Evolutionary conservation across 75 land plant species (phyloP), one percentile per base, ranked within the genome.

Genomic region (Pinus albicaulis): DNA sequence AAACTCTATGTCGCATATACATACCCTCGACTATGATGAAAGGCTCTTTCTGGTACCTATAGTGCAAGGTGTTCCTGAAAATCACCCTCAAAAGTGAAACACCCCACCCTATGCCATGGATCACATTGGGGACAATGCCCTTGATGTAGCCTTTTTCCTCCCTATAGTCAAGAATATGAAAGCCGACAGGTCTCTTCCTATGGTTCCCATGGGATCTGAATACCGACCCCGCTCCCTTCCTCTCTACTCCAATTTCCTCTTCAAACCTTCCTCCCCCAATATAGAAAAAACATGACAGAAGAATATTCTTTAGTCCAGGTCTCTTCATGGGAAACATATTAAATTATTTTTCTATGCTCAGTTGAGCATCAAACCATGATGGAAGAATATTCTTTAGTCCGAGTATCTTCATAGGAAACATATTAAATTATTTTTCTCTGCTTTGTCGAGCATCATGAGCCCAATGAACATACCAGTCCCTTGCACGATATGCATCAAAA

Each of bases 401-500:
- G 1, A 1, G 28, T 28, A 0, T 28, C 28, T 28, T 28, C 28
- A 28, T 28, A 1, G 1, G 28, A 28, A 28, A 28, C 28, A 28
- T 28, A 28, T 28, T 28, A 28, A 28, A 28, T 28, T 28, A 28
- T 28, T 28, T 28, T 28, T 28, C 28, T 28, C 28, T 28, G 1
- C 28, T 28, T 28, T 28, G 28, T 1, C 28, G 1, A 28, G 1
- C 92, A 57, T 87, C 75, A 57, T 74, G 53, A 55, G 97, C 97
- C 97, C 94, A 94, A 24, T 83, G 74, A 3, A 92, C 92, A 83
- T 94, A 94, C 75, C 88, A 87, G 44, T 79, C 79, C 68, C 86
- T 92, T 36, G 94, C 97, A 36, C 95, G 91, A 74, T 59, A 89
- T 20, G 83, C 86, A 56, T 83, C 65, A 73, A 86, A 64, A 68